Evolutionary conservation across 2,329 filamentous ascomycete species (phyloP), one percentile per base, ranked within the genome.

Genomic region (Coniella vitis): DNA sequence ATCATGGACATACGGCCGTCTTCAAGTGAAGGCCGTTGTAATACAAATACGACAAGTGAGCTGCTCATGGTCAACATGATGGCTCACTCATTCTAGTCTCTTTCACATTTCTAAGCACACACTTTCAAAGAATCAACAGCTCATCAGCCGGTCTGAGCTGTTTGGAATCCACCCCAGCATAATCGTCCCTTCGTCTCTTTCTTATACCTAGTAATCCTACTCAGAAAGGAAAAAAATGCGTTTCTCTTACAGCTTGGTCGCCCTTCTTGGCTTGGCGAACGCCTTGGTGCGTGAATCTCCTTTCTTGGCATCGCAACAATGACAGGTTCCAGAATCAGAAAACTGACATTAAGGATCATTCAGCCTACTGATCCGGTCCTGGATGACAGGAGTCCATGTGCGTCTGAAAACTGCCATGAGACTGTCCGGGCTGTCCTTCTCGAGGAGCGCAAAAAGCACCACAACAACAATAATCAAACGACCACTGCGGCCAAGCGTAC

Each of bases 231-330:
- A n/a, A n/a, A 53, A 32, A 12, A 53, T 53, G 51, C 47, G 39
- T 47, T 50, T 53, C 47, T 47, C 47, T 20, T 50, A 45, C 34
- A 35, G 43, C 21, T 4, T 50, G 16, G 3, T 47, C 22, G 43
- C 43, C 16, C 34, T 53, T 17, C 12, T 47, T 16, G 25, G 51
- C 43, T 37, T 49, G 38, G 47, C 51, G 12, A 34, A 43, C 3
- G 51, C 47, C 42, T 21, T 53, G 34, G 43, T 53, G 42, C n/a
- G n/a, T n/a, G n/a, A n/a, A n/a, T n/a, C n/a, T n/a, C n/a, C n/a
- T n/a, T n/a, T n/a, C n/a, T n/a, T n/a, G n/a, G n/a, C n/a, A n/a
- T n/a, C n/a, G n/a, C n/a, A n/a, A n/a, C n/a, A n/a, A 17, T 14
- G 12, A 9, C 8, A 14, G 7, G n/a, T 12, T 7, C 12, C 16